These are phyloP conservation scores for Coniochaeta sp. DNA, from an alignment of 2,329 filamentous ascomycete species.

Conservation along the genomic window DNA sequence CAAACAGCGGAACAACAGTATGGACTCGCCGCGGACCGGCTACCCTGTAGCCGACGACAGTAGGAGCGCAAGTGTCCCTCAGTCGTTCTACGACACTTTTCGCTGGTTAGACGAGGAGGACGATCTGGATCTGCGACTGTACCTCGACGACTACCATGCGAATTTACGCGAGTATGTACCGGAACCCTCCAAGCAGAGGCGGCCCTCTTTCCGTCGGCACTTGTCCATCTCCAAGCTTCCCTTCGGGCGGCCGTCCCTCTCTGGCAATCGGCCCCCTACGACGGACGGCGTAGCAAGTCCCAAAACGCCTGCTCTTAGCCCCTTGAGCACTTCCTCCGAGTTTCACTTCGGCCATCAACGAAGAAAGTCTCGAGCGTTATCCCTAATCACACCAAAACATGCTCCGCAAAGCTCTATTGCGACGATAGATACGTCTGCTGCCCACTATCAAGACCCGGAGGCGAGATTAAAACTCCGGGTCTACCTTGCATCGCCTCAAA, in stretches of 20 bases:
- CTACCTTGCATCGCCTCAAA: constrained; percentile 82
- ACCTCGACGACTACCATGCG: constrained; percentile 63
- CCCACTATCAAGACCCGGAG: constrained; percentile 86
- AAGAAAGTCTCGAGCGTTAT: constrained; percentile 48
- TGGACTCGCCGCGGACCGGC: constrained; percentile 17
- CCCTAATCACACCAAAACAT: constrained; percentile 43
- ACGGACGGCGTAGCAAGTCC: constrained; percentile 29
- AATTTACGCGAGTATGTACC: constrained; percentile 48
- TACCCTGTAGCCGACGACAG: constrained; percentile 9
- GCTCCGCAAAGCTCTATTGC: constrained; percentile 34
- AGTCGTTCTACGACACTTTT: constrained; percentile 59
- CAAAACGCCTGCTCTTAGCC: constrained; percentile 18
- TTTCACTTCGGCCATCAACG: constrained; percentile 27
- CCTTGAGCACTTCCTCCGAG: constrained; percentile 17
- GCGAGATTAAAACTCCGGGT: constrained; percentile 78
- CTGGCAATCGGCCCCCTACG: constrained; percentile 36
- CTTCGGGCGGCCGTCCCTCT: constrained; percentile 48
- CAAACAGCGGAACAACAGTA: constrained; percentile 17
- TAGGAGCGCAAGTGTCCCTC: constrained; percentile 27
- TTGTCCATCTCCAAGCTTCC: constrained; percentile 64
- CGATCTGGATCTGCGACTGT: constrained; percentile 59
- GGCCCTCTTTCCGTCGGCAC: constrained; percentile 61
- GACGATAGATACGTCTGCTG: constrained; percentile 62
- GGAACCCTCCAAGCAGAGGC: constrained; percentile 34
- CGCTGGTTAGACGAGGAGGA: constrained; percentile 69